Percentiles rank a stretch among this genome's conserved stretches.
Conservation (phyloP, 2,329 filamentous ascomycete species). For the Lasiodiplodia gonubiensis region DNA sequence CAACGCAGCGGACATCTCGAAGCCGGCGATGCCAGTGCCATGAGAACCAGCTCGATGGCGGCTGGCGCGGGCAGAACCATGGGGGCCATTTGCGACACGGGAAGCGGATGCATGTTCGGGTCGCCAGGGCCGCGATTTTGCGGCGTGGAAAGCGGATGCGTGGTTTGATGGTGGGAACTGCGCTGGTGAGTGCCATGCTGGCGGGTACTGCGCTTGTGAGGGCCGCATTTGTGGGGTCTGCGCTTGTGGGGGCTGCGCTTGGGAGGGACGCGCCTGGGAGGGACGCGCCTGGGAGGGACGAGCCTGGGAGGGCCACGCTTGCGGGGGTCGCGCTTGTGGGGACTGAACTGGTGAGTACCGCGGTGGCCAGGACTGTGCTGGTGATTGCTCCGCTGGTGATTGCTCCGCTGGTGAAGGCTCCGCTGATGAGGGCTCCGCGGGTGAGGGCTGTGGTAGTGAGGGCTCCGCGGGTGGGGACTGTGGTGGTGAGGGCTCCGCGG, state of each 20-base stretch:
- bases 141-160: too few relatives aligned
- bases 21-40: constrained; percentile 11
- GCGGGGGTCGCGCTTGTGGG: background rate
- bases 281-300: too few relatives aligned
- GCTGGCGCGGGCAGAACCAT: background rate
- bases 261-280: too few relatives aligned
- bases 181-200: too few relatives aligned
- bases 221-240: too few relatives aligned
- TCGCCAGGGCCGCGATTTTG: background rate
- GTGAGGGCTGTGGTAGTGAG: too few relatives aligned
- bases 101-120: background rate
- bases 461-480: too few relatives aligned
- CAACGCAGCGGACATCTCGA: background rate
- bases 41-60: background rate
- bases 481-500: too few relatives aligned
- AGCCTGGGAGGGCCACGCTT: too few relatives aligned
- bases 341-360: background rate
- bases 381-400: background rate
- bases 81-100: background rate
- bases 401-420: background rate
- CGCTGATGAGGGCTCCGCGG: background rate
- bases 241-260: too few relatives aligned
- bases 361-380: background rate
- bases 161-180: too few relatives aligned
- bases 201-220: too few relatives aligned